phyloP scores from a whole-genome alignment of 805 yeast genomes.

The Yarrowia sp. region DNA sequence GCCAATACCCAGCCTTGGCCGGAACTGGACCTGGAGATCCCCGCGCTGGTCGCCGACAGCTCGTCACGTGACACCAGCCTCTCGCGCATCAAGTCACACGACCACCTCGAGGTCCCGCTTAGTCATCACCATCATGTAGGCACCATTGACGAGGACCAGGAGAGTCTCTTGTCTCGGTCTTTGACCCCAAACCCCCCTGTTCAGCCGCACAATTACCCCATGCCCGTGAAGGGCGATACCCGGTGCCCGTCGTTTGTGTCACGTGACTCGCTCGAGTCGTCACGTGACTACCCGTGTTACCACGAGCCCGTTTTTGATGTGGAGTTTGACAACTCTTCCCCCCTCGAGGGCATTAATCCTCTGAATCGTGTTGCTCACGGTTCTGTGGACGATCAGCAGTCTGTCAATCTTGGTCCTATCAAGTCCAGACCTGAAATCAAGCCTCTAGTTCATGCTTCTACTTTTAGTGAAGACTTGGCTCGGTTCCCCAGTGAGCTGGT shows the following conservation, averaged over 20 bases:
- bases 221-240: slow-evolving; percentile 9
- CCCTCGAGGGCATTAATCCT: slow-evolving; percentile 19
- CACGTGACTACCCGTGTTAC: slow-evolving; percentile 16
- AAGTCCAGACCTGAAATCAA: background rate
- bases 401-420: slow-evolving; percentile 15
- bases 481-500: slow-evolving; percentile 22
- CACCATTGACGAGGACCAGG: slow-evolving; percentile 27
- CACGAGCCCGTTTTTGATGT: slow-evolving; percentile 26
- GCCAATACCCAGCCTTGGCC: slow-evolving; percentile 10
- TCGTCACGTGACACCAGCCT: slow-evolving; percentile 15
- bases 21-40: slow-evolving; percentile 12
- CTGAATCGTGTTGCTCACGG: slow-evolving; percentile 7
- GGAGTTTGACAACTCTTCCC: slow-evolving; percentile 15
- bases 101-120: slow-evolving; percentile 15
- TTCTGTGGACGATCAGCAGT: background rate
- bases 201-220: slow-evolving; percentile 14
- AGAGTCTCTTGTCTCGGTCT: background rate
- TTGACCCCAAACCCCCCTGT: slow-evolving; percentile 1
- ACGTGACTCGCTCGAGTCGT: slow-evolving; percentile 8
- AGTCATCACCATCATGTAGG: background rate
- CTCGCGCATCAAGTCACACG: slow-evolving; percentile 19
- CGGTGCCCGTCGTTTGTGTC: background rate
- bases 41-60: background rate
- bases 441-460: background rate
- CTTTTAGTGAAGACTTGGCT: background rate